Conservation (phyloP, 2,329 filamentous ascomycete species). For the Colletotrichum limetticola region DNA sequence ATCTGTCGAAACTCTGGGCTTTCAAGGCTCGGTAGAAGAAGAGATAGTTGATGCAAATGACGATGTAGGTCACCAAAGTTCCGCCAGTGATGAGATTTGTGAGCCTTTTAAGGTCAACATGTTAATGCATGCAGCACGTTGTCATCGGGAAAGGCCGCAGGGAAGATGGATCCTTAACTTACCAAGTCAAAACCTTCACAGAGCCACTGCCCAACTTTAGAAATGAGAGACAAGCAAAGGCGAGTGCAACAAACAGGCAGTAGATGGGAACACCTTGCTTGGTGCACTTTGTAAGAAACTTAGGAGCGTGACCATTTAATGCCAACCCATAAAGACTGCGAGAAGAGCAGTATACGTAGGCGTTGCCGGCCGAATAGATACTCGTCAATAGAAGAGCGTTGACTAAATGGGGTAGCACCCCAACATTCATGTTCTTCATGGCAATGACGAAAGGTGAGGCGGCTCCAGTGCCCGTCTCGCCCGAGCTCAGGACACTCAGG, state of each 20-base stretch:
- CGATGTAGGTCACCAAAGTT: conserved; percentile 6
- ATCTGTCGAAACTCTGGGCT: conserved; percentile 62
- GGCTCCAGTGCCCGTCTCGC: conserved; percentile 56
- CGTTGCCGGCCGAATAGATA: conserved; percentile 66
- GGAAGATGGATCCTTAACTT: neutral
- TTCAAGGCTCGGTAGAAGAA: conserved; percentile 69
- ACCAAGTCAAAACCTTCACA: conserved; percentile 66
- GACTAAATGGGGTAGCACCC: conserved; percentile 66
- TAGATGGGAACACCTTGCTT: conserved; percentile 70
- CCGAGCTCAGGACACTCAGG: neutral
- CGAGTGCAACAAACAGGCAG: conserved; percentile 63
- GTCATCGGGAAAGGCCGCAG: neutral
- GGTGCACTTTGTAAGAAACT: conserved; percentile 63
- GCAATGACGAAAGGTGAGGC: conserved; percentile 73
- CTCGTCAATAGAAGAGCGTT: conserved; percentile 68
- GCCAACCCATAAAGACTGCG: conserved; percentile 67
- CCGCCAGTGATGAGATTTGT: conserved; percentile 71
- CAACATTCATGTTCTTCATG: conserved; percentile 64
- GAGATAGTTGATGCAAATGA: conserved; percentile 62
- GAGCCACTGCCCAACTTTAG: conserved; percentile 60
- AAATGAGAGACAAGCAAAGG: conserved; percentile 64
- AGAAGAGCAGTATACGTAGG: conserved; percentile 66
- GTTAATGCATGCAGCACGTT: neutral
- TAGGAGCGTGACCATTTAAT: conserved; percentile 62
- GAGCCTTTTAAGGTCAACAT: conserved; percentile 42